phyloP scores from a whole-genome alignment of 768 basidiomycete genomes.

The Boletus rex-veris region DNA sequence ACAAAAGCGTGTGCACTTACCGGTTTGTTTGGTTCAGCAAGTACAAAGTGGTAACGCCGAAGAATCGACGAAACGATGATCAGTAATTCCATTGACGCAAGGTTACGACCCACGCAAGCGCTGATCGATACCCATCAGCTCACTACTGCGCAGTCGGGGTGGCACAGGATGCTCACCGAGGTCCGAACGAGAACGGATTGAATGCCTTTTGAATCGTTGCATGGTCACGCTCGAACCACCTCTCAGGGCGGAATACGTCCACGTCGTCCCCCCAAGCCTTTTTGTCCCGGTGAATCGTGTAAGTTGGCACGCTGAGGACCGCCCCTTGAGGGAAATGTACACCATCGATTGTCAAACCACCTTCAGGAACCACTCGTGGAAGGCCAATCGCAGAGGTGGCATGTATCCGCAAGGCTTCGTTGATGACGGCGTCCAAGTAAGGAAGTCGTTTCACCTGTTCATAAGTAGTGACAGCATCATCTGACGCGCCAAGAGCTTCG shows the following conservation, averaged over 20 bases:
- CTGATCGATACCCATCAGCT: conserved; percentile 33
- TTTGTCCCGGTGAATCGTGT: conserved; percentile 74
- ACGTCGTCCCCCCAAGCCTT: conserved; percentile 76
- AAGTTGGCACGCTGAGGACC: conserved; percentile 76
- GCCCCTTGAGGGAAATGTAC: conserved; percentile 72
- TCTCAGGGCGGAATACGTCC: conserved; percentile 72
- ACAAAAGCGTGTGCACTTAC: conserved; percentile 36
- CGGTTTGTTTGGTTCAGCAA: conserved; percentile 54
- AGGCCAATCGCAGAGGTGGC: conserved; percentile 83
- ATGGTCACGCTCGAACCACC: conserved; percentile 76
- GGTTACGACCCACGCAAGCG: conserved; percentile 81
- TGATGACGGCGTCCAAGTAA: conserved; percentile 84
- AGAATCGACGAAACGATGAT: conserved; percentile 81
- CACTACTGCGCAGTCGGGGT: background rate
- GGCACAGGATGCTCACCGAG: conserved; percentile 45
- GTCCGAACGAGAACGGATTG: conserved; percentile 84
- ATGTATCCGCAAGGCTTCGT: conserved; percentile 82
- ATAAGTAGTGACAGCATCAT: conserved; percentile 57
- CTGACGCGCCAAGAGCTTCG: conserved; percentile 51
- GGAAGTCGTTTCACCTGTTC: conserved; percentile 71
- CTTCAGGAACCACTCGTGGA: conserved; percentile 72
- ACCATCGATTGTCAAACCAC: conserved; percentile 55
- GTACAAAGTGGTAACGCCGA: conserved; percentile 69
- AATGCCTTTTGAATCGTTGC: conserved; percentile 65
- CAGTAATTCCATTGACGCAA: conserved; percentile 75